Evolutionary conservation across 78 protist species (phyloP).

Genomic region (Dictyostelium capitatum): DNA sequence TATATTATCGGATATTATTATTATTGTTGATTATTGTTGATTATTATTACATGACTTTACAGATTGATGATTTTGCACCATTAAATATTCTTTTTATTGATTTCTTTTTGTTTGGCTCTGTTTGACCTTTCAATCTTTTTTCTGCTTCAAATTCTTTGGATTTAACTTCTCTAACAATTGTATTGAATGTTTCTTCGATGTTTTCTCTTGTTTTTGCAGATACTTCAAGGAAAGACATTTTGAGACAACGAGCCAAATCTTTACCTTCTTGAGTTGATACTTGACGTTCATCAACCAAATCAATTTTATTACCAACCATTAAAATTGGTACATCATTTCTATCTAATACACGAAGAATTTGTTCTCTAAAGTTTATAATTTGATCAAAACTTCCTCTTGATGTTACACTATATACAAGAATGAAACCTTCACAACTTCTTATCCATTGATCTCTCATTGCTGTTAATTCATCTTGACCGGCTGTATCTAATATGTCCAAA

Average conservation of each 20-base stretch:
- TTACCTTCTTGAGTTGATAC: slow-evolving; percentile 85
- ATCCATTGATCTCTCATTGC: slow-evolving; percentile 96
- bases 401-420: slow-evolving; percentile 97
- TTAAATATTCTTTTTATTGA: no score
- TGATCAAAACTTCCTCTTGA: slow-evolving; percentile 95
- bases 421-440: slow-evolving; percentile 98
- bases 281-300: slow-evolving; percentile 85
- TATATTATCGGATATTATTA: no score
- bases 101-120: no score
- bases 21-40: no score
- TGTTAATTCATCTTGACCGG: slow-evolving; percentile 99
- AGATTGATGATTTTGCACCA: neutral
- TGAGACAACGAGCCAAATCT: slow-evolving; percentile 73
- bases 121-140: no score
- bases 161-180: slow-evolving; percentile 42
- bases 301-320: slow-evolving; percentile 99
- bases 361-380: slow-evolving; percentile 88
- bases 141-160: neutral
- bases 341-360: slow-evolving; percentile 93
- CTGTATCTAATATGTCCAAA: slow-evolving; percentile 85
- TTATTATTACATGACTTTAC: neutral
- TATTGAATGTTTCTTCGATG: slow-evolving; percentile 88
- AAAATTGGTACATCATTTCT: slow-evolving; percentile 93
- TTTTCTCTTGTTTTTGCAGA: slow-evolving; percentile 86
- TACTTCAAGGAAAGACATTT: slow-evolving; percentile 87